Percentiles rank a stretch among this genome's conserved stretches.
phyloP scores from a whole-genome alignment of 2,329 filamentous ascomycete genomes.

The Diplocarpon mali region DNA sequence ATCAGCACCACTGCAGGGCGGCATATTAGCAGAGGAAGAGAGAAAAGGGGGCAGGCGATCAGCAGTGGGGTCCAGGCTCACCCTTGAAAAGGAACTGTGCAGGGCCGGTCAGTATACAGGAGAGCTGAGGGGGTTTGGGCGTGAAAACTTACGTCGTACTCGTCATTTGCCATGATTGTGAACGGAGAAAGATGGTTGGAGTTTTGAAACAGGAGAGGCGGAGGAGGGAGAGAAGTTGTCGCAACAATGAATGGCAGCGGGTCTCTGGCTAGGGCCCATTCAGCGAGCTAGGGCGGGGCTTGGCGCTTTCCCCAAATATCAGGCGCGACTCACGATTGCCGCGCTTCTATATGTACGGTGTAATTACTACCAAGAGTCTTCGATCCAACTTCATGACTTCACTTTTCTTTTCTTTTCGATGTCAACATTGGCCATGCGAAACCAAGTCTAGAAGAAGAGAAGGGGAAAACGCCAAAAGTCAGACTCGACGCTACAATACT shows the following conservation, averaged over 20 bases:
- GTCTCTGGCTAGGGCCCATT: conserved; percentile 5
- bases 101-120: conserved; percentile 27
- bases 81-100: conserved; percentile 97
- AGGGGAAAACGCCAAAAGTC: no score
- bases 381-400: no score
- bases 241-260: conserved; percentile 8
- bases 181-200: conserved; percentile 12
- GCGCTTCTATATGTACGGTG: no score
- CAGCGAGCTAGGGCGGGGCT: background rate
- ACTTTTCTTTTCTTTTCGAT: no score
- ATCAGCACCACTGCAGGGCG: conserved; percentile 77
- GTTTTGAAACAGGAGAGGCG: background rate
- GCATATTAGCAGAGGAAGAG: conserved; percentile 25
- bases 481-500: no score
- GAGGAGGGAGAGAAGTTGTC: conserved; percentile 6
- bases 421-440: no score
- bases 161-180: conserved; percentile 92
- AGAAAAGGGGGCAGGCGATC: conserved; percentile 19
- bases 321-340: background rate
- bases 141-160: conserved; percentile 80
- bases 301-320: background rate
- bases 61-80: conserved; percentile 32
- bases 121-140: conserved; percentile 23
- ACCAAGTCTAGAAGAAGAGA: no score
- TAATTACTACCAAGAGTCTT: no score